These are phyloP conservation scores for Exserohilum rostratum DNA, from an alignment of 2,329 filamentous ascomycete genomes.

Conservation along the genomic window DNA sequence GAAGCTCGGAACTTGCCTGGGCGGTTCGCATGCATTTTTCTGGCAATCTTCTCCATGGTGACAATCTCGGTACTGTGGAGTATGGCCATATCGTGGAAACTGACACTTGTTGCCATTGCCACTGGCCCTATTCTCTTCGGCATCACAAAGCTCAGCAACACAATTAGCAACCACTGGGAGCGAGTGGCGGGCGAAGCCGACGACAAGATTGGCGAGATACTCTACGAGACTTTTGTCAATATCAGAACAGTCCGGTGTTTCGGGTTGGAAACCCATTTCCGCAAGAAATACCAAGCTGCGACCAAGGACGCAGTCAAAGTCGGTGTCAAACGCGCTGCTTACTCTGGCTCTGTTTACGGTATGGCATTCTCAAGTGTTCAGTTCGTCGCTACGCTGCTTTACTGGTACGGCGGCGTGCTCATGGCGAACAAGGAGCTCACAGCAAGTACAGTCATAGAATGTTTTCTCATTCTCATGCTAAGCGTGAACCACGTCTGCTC, in stretches of 20 bases:
- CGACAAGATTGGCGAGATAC: conserved; percentile 64
- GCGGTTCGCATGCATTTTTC: conserved; percentile 73
- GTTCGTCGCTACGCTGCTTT: conserved; percentile 78
- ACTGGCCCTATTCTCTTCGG: conserved; percentile 70
- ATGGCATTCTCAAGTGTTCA: conserved; percentile 74
- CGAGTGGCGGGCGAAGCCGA: conserved; percentile 67
- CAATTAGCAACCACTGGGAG: conserved; percentile 75
- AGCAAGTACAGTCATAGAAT: conserved; percentile 69
- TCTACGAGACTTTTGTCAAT: conserved; percentile 77
- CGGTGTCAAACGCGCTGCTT: conserved; percentile 70
- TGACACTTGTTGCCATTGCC: conserved; percentile 77
- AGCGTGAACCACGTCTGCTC: conserved; percentile 74
- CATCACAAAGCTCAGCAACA: conserved; percentile 69
- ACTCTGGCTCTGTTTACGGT: conserved; percentile 75
- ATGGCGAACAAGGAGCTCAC: conserved; percentile 58
- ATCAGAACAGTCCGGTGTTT: conserved; percentile 79
- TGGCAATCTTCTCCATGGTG: conserved; percentile 72
- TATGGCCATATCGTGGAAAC: conserved; percentile 74
- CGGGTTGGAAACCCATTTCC: conserved; percentile 75
- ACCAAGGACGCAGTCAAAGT: conserved; percentile 61
- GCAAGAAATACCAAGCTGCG: conserved; percentile 63
- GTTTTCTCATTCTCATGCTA: conserved; percentile 84
- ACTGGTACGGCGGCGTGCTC: conserved; percentile 79
- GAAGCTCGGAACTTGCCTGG: conserved; percentile 85
- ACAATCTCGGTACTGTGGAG: conserved; percentile 76